These are phyloP conservation scores for Didymellaceae sp. DNA, from an alignment of 2,329 filamentous ascomycete species.

Conservation along the genomic window DNA sequence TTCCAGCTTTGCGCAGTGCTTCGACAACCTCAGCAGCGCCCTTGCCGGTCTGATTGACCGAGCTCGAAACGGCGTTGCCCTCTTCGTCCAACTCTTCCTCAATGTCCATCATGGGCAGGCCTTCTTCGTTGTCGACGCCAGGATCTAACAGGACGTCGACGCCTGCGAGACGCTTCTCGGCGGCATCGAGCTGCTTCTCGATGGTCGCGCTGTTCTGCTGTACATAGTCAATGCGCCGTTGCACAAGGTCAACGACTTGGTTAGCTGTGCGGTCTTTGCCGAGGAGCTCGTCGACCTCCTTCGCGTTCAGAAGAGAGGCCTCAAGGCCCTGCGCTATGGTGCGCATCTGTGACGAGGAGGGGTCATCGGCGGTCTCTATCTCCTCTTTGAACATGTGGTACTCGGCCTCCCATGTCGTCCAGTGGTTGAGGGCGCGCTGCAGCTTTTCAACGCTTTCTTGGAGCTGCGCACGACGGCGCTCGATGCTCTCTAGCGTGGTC, in stretches of 20 bases:
- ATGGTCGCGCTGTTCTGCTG: conserved; percentile 78
- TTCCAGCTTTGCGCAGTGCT: conserved; percentile 76
- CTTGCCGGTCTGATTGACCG: conserved; percentile 65
- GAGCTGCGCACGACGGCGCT: conserved; percentile 75
- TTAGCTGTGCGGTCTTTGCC: conserved; percentile 60
- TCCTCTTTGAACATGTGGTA: conserved; percentile 90
- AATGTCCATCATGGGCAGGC: conserved; percentile 85
- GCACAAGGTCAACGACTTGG: conserved; percentile 72
- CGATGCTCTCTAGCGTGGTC: conserved; percentile 70
- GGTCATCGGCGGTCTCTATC: conserved; percentile 58
- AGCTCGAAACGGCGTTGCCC: conserved; percentile 74
- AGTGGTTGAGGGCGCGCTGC: conserved; percentile 78
- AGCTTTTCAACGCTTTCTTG: conserved; percentile 78
- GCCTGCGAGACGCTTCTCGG: conserved; percentile 73
- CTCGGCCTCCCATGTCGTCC: conserved; percentile 89
- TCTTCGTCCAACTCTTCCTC: conserved; percentile 90
- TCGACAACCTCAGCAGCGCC: conserved; percentile 72
- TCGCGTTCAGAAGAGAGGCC: conserved; percentile 68
- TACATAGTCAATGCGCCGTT: conserved; percentile 86
- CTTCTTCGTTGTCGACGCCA: conserved; percentile 69
- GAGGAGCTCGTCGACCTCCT: conserved; percentile 64
- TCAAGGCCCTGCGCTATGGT: conserved; percentile 65
- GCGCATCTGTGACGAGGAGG: conserved; percentile 40
- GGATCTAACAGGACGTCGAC: conserved; percentile 62
- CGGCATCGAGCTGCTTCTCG: conserved; percentile 72